These are phyloP conservation scores for Boletus rubroflammeus DNA, from an alignment of 768 basidiomycete genomes.

Conservation along the genomic window DNA sequence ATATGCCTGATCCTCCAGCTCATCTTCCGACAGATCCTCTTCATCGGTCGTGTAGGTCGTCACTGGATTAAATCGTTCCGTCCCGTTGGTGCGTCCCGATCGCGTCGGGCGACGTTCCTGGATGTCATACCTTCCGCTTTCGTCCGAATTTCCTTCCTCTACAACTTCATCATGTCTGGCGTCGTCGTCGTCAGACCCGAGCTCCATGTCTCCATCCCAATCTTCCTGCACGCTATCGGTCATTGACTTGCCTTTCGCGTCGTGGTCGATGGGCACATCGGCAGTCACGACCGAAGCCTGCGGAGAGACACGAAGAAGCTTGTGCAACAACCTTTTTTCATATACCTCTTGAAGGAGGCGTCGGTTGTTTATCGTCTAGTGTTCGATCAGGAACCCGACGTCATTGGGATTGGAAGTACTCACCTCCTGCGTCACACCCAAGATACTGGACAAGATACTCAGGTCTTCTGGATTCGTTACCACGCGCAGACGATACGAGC, in stretches of 20 bases:
- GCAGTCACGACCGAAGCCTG: conserved; percentile 15
- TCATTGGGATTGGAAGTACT: conserved; percentile 13
- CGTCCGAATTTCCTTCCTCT: conserved; percentile 37
- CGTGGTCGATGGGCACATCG: conserved; percentile 18
- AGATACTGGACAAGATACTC: conserved; percentile 75
- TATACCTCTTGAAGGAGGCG: conserved; percentile 67
- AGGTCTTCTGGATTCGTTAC: conserved; percentile 54
- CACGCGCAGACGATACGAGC: conserved; percentile 42
- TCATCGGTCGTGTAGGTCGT: conserved; percentile 52
- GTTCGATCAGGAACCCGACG: conserved; percentile 1
- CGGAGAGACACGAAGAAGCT: conserved; percentile 45
- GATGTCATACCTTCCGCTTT: conserved; percentile 57
- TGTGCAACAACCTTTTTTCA: conserved; percentile 54
- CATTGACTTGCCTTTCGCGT: conserved; percentile 6
- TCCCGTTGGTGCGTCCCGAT: conserved; percentile 46
- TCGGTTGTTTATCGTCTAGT: conserved; percentile 72
- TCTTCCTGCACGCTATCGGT: conserved; percentile 33
- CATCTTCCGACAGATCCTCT: conserved; percentile 31
- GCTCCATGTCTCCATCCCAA: conserved; percentile 39
- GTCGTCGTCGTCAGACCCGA: conserved; percentile 25
- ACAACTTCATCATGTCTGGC: neutral
- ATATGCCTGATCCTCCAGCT: conserved; percentile 27
- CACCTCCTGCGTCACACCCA: conserved; percentile 85
- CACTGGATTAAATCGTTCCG: conserved; percentile 31
- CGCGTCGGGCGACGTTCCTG: conserved; percentile 41